phyloP scores from a whole-genome alignment of 176 grass and related monocot species.

The Oryza rufipogon region DNA sequence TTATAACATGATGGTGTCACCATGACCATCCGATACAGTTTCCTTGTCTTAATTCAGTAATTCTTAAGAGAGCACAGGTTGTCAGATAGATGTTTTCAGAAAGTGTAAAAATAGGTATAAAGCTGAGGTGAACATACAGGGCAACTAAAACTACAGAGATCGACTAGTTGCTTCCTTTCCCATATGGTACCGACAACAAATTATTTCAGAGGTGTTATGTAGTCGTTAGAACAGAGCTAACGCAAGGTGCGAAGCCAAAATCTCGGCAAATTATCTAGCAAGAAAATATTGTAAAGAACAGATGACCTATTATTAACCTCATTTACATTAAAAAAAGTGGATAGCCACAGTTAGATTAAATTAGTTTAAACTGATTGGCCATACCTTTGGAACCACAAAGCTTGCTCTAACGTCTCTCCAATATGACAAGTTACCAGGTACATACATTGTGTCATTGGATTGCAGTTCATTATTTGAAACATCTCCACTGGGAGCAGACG shows the following conservation, averaged over 20 bases:
- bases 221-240: neutral
- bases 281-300: neutral
- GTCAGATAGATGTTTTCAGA: neutral
- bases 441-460: constrained; percentile 43
- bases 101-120: neutral
- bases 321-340: constrained; percentile 9
- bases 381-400: constrained; percentile 73
- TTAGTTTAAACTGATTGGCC: constrained; percentile 15
- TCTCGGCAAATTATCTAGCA: neutral
- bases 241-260: neutral
- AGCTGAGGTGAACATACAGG: neutral
- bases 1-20: neutral
- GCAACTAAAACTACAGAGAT: constrained; percentile 1
- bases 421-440: constrained; percentile 59
- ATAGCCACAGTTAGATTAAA: neutral
- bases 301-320: neutral
- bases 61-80: constrained; percentile 4
- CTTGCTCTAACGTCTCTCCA: constrained; percentile 95
- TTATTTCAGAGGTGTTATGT: neutral
- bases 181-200: neutral
- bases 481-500: constrained; percentile 71
- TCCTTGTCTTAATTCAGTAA: neutral
- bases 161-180: neutral
- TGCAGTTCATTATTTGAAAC: constrained; percentile 53
- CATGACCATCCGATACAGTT: neutral